Evolutionary conservation across 2,329 filamentous ascomycete genomes (phyloP), one percentile per base, ranked within the genome.

Genomic region (Fusarium sp.): DNA sequence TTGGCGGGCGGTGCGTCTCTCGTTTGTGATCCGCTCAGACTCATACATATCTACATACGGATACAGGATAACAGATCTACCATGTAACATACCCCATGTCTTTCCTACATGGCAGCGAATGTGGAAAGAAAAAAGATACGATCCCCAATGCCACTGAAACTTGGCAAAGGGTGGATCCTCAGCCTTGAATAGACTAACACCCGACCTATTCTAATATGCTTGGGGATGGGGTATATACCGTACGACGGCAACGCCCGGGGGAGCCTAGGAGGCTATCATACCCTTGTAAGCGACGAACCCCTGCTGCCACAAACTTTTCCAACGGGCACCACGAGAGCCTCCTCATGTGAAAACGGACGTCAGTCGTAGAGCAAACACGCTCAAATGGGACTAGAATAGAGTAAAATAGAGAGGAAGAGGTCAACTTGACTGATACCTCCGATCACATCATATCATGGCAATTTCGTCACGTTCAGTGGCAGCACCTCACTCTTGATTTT

Each of bases 271-370:
- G 39, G 29, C 55, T 39, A 49, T n/a, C 28, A 26, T 13, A 37
- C 62, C 62, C 61, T 54, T 61, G 62, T 23, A 24, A 54, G 26
- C 39, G 35, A 35, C 28, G 20, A 33, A 53, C 29, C 62, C 61
- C 39, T 65, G 62, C 61, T 65, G 61, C 41, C 62, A 66, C 62
- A 66, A 66, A 42, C 46, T 54, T 66, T 57, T 35, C 41, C 41
- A 43, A 29, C 10, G 12, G 35, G 31, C 44, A 26, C 37, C n/a
- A 39, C 15, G 11, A 65, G 53, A 65, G 54, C 57, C 49, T 54
- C 57, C 13, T 56, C 42, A 26, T 38, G 47, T 23, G 42, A 26
- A 37, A 29, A 54, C 4, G 31, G 15, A 56, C 47, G 42, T 43
- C 58, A 63, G 13, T 29, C 20, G 26, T 41, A 31, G n/a, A 41